Evolutionary conservation across 192 early-diverging fungal genomes (phyloP).

Genomic region (Rhizoclosmatium globosum): DNA sequence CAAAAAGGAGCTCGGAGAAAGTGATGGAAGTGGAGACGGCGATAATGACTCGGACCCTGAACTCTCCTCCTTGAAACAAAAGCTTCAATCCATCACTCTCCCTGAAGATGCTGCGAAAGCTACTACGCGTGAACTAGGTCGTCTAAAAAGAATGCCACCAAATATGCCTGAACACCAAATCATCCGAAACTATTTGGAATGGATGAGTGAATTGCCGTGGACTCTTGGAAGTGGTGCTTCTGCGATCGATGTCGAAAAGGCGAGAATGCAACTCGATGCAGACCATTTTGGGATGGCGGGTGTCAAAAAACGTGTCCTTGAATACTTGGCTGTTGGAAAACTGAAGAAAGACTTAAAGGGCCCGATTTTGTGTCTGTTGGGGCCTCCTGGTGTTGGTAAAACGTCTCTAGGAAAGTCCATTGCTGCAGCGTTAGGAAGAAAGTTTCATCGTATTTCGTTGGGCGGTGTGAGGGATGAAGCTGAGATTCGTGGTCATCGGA

Average conservation of each 20-base stretch:
- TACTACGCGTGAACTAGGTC: slow-evolving; percentile 70
- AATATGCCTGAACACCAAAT: slow-evolving; percentile 81
- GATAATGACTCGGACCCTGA: slow-evolving; percentile 69
- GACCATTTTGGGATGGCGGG: slow-evolving; percentile 86
- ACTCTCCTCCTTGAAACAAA: slow-evolving; percentile 71
- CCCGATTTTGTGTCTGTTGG: slow-evolving; percentile 77
- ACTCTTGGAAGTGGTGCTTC: slow-evolving; percentile 43
- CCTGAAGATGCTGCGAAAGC: slow-evolving; percentile 68
- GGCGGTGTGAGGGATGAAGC: slow-evolving; percentile 90
- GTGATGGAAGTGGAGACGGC: slow-evolving; percentile 64
- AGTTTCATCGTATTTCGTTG: slow-evolving; percentile 84
- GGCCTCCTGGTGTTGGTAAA: slow-evolving; percentile 79
- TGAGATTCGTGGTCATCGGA: slow-evolving; percentile 86
- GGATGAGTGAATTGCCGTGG: slow-evolving; percentile 83
- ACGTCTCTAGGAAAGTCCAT: slow-evolving; percentile 85
- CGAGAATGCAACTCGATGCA: slow-evolving; percentile 72
- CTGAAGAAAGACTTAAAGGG: slow-evolving; percentile 77
- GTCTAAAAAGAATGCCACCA: slow-evolving; percentile 75
- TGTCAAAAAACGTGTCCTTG: slow-evolving; percentile 83
- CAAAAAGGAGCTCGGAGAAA: slow-evolving; percentile 80
- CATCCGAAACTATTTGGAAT: slow-evolving; percentile 79
- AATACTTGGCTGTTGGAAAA: slow-evolving; percentile 85
- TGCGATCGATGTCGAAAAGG: slow-evolving; percentile 73
- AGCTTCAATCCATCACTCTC: slow-evolving; percentile 65
- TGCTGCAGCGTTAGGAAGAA: slow-evolving; percentile 74